A percentile compares a stretch with the other conserved stretches of the same genome.
phyloP scores from a whole-genome alignment of 768 basidiomycete genomes.

The Lentinus brumalis region DNA sequence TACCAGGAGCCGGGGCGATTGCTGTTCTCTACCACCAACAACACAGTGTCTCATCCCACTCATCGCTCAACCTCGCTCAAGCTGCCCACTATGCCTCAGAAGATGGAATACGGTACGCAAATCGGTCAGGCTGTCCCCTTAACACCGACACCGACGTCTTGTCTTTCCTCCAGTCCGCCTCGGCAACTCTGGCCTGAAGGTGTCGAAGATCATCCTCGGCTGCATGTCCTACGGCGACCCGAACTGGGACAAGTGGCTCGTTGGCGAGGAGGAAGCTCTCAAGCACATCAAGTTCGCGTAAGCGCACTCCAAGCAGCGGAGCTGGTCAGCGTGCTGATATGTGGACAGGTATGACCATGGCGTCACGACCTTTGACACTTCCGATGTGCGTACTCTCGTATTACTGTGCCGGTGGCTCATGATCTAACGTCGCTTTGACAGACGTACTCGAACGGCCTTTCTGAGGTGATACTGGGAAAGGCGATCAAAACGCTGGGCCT shows the following conservation, averaged over 20 bases:
- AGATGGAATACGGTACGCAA: background rate
- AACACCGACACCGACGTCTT: background rate
- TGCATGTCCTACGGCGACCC: slow-evolving; percentile 37
- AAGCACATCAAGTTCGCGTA: slow-evolving; percentile 46
- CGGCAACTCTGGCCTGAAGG: slow-evolving; percentile 46
- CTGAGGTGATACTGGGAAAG: slow-evolving; percentile 47
- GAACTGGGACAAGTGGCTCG: slow-evolving; percentile 39
- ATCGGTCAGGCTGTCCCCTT: background rate
- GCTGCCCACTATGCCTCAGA: background rate
- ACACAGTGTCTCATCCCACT: too few species aligned
- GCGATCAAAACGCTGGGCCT: slow-evolving; percentile 46
- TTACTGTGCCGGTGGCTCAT: background rate
- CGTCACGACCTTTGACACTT: slow-evolving; percentile 43
- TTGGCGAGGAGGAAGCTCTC: slow-evolving; percentile 37
- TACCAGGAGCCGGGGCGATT: too few species aligned
- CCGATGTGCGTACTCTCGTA: slow-evolving; percentile 24
- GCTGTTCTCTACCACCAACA: too few species aligned
- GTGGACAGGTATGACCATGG: slow-evolving; percentile 40
- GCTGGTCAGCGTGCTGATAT: background rate
- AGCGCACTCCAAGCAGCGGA: slow-evolving; percentile 8
- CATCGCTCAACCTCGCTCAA: too few species aligned
- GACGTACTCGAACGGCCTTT: slow-evolving; percentile 41
- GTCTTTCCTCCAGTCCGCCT: slow-evolving; percentile 11
- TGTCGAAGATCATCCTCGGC: slow-evolving; percentile 40
- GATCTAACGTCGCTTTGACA: background rate